These are phyloP conservation scores for Trichophyton benhamiae DNA, from an alignment of 2,329 filamentous ascomycete species.

Conservation along the genomic window DNA sequence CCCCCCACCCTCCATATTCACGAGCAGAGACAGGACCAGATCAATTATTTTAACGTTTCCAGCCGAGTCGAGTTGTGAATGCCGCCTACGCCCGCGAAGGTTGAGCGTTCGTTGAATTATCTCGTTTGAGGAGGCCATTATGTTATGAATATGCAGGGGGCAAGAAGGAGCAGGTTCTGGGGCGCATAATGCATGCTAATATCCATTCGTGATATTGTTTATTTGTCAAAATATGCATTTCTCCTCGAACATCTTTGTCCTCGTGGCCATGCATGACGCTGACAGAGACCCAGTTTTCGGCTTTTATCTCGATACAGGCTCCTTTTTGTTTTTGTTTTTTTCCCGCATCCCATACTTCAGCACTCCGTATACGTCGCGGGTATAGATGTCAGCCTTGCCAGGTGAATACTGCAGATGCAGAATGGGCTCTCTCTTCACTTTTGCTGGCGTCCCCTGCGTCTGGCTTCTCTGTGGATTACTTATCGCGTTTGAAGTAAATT, in stretches of 20 bases:
- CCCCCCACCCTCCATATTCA: neutral
- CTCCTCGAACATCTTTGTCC: neutral
- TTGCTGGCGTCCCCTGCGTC: neutral
- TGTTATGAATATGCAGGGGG: neutral
- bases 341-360: neutral
- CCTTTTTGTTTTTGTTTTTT: too few species aligned
- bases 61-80: neutral
- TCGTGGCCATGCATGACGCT: neutral
- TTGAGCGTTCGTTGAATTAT: neutral
- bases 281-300: neutral
- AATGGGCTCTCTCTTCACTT: neutral
- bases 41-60: neutral
- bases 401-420: neutral
- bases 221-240: neutral
- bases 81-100: neutral
- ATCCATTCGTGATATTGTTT: neutral
- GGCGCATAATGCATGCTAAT: neutral
- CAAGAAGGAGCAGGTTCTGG: neutral
- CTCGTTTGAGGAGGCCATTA: neutral
- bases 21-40: neutral
- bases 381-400: too few species aligned
- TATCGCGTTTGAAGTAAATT: conserved; percentile 1
- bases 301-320: neutral
- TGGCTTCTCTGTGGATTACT: neutral
- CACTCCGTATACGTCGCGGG: neutral